These are phyloP conservation scores for Populus tremula DNA, from an alignment of 345 rosid genomes.

Conservation along the genomic window DNA sequence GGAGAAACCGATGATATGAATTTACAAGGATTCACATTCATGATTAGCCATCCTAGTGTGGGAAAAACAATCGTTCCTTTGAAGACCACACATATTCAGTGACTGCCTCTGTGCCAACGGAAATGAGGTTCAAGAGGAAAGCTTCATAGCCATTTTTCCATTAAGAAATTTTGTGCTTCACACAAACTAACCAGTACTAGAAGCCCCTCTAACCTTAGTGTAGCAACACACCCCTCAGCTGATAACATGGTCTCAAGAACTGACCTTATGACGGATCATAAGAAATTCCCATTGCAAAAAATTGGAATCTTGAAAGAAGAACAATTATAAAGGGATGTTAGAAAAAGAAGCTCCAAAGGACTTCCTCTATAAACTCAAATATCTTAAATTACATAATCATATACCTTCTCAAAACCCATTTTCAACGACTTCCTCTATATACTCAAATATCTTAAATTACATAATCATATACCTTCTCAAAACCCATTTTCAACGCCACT, in stretches of 20 bases:
- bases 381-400: not conserved
- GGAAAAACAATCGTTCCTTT: not conserved
- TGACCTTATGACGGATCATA: not conserved
- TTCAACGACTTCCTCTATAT: too few relatives aligned
- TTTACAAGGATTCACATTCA: not conserved
- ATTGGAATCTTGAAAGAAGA: not conserved
- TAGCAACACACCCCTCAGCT: not conserved
- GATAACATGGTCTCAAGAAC: not conserved
- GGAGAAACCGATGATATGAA: not conserved
- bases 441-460: not conserved
- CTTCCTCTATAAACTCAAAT: not conserved
- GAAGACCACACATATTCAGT: not conserved
- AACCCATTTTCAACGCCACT: too few relatives aligned
- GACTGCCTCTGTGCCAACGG: not conserved
- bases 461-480: not conserved
- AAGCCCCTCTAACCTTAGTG: not conserved
- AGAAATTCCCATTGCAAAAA: not conserved
- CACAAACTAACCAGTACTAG: not conserved
- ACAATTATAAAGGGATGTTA: not conserved
- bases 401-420: not conserved
- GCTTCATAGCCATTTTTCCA: not conserved
- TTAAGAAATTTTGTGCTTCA: too few relatives aligned
- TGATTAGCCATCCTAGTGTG: not conserved
- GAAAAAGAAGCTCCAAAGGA: not conserved
- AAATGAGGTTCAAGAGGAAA: not conserved